Evolutionary conservation across 805 yeast genomes (phyloP), one percentile per base, ranked within the genome.

Genomic region (Ogataea sp.): DNA sequence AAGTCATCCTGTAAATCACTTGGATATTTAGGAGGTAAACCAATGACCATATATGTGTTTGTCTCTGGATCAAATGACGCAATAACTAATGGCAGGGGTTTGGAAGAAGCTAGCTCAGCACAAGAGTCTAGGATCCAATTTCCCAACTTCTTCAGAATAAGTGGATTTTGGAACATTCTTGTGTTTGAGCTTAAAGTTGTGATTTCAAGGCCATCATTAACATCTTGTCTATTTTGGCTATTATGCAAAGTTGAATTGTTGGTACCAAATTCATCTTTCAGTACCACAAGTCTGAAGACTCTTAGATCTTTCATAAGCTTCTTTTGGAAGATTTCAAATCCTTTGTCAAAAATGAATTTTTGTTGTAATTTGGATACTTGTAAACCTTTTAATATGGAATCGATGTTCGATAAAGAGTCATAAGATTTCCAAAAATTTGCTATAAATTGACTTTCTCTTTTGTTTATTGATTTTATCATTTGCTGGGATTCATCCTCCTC

Each of bases 91-190:
- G 98, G 97, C 39, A 83, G 62, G 32, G 83, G 62, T 18, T 72
- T 71, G 40, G 67, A 67, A 45, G 83, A 67, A 45, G 83, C 89
- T 15, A 82, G 62, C 54, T 88, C 96, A 4, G 94, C 82, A 49
- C 90, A 82, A 43, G 87, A 81, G 55, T 94, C 97, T 34, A 87
- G 64, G 4, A 93, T 68, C 98, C 98, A 94, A 42, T 78, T 74
- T 0, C 97, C 97, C 20, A 93, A 65, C 48, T 95, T 75, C 30
- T 86, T 66, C 34, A 94, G 61, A 34, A 94, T 85, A 42, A 93
- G 62, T 3, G 98, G 98, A 58, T 93, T 94, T 48, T 73, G 73
- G 59, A 87, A 90, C 38, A 85, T 62, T 23, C 70, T 74, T 21
- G 86, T 65, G 51, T 86, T 93, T 4, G 94, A 93, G n/a, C 53